Evolutionary conservation across 306 rosid genomes (phyloP).

Genomic region (Citrullus mucosospermus): DNA sequence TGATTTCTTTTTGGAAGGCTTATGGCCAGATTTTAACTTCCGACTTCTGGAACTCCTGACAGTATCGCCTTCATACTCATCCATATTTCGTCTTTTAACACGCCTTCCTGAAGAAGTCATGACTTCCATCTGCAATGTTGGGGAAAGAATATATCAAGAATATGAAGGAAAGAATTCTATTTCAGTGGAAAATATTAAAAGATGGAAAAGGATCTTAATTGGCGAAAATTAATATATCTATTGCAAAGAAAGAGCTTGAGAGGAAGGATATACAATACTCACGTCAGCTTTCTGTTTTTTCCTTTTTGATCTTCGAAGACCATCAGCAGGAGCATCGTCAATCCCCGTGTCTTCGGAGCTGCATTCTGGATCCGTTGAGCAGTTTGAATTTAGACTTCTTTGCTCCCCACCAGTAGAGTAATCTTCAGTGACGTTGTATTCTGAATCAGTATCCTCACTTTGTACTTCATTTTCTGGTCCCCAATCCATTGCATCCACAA

Average conservation of each 20-base stretch:
- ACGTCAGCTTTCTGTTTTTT: slow-evolving; percentile 69
- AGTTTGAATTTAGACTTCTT: slow-evolving; percentile 54
- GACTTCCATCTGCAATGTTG: slow-evolving; percentile 52
- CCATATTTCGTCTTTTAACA: slow-evolving; percentile 83
- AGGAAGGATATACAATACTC: slow-evolving; percentile 25
- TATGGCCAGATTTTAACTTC: slow-evolving; percentile 50
- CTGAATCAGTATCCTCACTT: slow-evolving; percentile 85
- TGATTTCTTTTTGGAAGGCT: slow-evolving; percentile 47
- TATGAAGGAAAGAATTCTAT: neutral
- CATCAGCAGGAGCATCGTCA: slow-evolving; percentile 45
- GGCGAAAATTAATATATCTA: neutral
- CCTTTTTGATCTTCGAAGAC: slow-evolving; percentile 69
- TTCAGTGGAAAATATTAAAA: neutral
- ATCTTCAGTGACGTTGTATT: slow-evolving; percentile 76
- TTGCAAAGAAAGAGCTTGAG: neutral
- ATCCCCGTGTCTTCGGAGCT: slow-evolving; percentile 63
- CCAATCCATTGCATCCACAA: slow-evolving; percentile 84
- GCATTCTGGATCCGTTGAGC: slow-evolving; percentile 55
- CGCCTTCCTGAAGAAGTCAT: slow-evolving; percentile 97
- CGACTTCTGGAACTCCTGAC: slow-evolving; percentile 29
- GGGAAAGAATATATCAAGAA: slow-evolving; percentile 13
- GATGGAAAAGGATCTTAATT: neutral
- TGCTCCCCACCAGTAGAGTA: slow-evolving; percentile 60
- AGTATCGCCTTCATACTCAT: slow-evolving; percentile 51
- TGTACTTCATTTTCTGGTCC: slow-evolving; percentile 79